These are phyloP conservation scores for Chaetomiaceae sp. DNA, from an alignment of 2,329 filamentous ascomycete species.

Conservation along the genomic window DNA sequence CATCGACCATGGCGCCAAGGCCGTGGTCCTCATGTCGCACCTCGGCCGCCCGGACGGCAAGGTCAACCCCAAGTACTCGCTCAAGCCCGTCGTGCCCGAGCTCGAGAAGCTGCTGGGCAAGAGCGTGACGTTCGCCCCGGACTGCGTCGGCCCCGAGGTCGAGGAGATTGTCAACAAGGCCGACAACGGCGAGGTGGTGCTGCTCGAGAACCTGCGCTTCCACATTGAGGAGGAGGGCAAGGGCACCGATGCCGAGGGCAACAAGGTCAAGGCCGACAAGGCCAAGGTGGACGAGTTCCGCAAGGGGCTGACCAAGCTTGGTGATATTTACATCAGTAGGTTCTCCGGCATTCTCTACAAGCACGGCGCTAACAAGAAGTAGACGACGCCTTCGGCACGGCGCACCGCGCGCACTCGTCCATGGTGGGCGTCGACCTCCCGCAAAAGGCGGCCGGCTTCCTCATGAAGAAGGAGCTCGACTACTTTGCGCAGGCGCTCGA, in stretches of 20 bases:
- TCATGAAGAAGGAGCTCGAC: constrained; percentile 99
- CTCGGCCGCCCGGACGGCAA: constrained; percentile 92
- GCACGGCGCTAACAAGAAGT: constrained; percentile 22
- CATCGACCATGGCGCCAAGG: constrained; percentile 82
- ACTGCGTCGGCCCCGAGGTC: constrained; percentile 84
- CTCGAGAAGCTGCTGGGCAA: constrained; percentile 86
- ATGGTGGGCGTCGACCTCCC: constrained; percentile 97
- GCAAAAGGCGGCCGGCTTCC: constrained; percentile 95
- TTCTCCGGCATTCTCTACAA: constrained; percentile 19
- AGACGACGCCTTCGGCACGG: constrained; percentile 98
- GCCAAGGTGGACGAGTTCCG: constrained; percentile 88
- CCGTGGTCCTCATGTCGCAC: constrained; percentile 96
- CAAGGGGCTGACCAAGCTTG: constrained; percentile 88
- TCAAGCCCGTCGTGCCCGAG: constrained; percentile 86
- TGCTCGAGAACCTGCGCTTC: constrained; percentile 97
- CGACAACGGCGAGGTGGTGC: constrained; percentile 73
- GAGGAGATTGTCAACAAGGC: constrained; percentile 87
- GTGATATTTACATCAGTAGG: constrained; percentile 94
- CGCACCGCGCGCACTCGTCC: constrained; percentile 96
- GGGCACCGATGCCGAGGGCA: constrained; percentile 86
- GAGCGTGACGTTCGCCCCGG: constrained; percentile 81
- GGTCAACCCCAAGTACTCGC: constrained; percentile 85
- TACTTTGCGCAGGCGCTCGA: constrained; percentile 98
- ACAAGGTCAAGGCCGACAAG: constrained; percentile 98
- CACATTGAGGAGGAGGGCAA: constrained; percentile 98